Evolutionary conservation across 2,329 filamentous ascomycete species (phyloP).

Genomic region (Epichloe elymi): DNA sequence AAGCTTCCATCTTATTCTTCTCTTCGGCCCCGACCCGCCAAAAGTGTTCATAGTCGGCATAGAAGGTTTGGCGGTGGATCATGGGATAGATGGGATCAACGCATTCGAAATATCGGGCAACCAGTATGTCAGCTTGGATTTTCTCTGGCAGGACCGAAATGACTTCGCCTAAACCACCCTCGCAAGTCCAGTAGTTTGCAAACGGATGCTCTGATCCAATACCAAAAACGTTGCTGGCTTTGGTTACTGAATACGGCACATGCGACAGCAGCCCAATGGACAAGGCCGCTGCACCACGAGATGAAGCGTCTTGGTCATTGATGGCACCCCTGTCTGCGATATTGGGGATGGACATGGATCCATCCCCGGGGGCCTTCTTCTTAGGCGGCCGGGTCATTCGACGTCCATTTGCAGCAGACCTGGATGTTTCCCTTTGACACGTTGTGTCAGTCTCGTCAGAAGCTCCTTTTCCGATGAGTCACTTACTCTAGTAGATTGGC

Average conservation of each 20-base stretch:
- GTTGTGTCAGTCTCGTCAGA: slow-evolving; percentile 5
- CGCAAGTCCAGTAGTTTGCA: slow-evolving; percentile 74
- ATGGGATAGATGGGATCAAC: slow-evolving; percentile 75
- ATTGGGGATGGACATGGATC: slow-evolving; percentile 34
- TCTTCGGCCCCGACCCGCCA: slow-evolving; percentile 50
- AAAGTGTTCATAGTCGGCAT: slow-evolving; percentile 66
- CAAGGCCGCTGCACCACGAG: slow-evolving; percentile 38
- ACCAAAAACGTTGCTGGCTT: slow-evolving; percentile 68
- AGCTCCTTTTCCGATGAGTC: not conserved
- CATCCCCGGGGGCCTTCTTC: slow-evolving; percentile 32
- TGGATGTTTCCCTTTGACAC: slow-evolving; percentile 38
- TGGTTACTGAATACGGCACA: slow-evolving; percentile 56
- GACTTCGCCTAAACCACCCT: slow-evolving; percentile 62
- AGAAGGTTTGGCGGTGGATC: slow-evolving; percentile 62
- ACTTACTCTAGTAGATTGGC: slow-evolving; percentile 65
- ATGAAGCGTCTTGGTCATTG: slow-evolving; percentile 28
- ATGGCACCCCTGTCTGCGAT: slow-evolving; percentile 41
- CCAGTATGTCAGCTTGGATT: slow-evolving; percentile 58
- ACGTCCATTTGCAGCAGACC: slow-evolving; percentile 37
- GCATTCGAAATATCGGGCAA: slow-evolving; percentile 51
- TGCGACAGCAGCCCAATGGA: slow-evolving; percentile 55
- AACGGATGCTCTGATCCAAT: slow-evolving; percentile 68
- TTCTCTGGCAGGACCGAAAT: slow-evolving; percentile 64
- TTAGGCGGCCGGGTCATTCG: slow-evolving; percentile 45
- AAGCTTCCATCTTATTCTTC: slow-evolving; percentile 49